phyloP scores from a whole-genome alignment of 495 filamentous ascomycete species.

The Patellaria atrata region DNA sequence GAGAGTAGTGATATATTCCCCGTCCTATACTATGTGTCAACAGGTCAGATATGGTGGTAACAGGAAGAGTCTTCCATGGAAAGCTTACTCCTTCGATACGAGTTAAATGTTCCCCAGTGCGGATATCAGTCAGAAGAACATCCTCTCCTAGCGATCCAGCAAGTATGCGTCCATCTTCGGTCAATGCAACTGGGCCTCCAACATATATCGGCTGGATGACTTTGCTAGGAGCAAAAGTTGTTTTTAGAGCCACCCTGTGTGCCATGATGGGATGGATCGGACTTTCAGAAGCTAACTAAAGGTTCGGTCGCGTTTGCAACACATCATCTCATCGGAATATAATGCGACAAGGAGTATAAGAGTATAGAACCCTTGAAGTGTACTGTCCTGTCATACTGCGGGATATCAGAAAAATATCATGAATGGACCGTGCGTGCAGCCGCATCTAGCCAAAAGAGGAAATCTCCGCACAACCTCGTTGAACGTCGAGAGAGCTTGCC shows the following conservation, averaged over 20 bases:
- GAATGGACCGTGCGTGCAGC: no score
- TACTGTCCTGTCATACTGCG: no score
- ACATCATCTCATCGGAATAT: no score
- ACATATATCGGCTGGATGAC: slow-evolving; percentile 89
- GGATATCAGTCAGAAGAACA: slow-evolving; percentile 71
- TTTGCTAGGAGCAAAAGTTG: slow-evolving; percentile 69
- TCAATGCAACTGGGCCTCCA: slow-evolving; percentile 73
- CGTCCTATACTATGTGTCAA: slow-evolving; percentile 50
- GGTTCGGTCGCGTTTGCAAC: no score
- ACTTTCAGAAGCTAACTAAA: neutral
- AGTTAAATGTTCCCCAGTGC: slow-evolving; percentile 66
- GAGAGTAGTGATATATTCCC: slow-evolving; percentile 76
- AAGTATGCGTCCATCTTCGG: slow-evolving; percentile 66
- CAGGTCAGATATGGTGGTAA: slow-evolving; percentile 17
- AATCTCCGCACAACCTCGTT: no score
- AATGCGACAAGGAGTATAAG: no score
- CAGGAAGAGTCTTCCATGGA: neutral
- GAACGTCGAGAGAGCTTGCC: no score
- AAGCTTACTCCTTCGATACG: slow-evolving; percentile 73
- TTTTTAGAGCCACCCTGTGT: slow-evolving; percentile 37
- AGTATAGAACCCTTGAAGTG: no score
- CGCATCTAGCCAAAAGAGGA: no score
- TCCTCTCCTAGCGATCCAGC: slow-evolving; percentile 81
- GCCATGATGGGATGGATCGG: slow-evolving; percentile 22
- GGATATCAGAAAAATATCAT: no score